Evolutionary conservation across 2,329 filamentous ascomycete species (phyloP).

Genomic region (Colletotrichum gloeosporioides): DNA sequence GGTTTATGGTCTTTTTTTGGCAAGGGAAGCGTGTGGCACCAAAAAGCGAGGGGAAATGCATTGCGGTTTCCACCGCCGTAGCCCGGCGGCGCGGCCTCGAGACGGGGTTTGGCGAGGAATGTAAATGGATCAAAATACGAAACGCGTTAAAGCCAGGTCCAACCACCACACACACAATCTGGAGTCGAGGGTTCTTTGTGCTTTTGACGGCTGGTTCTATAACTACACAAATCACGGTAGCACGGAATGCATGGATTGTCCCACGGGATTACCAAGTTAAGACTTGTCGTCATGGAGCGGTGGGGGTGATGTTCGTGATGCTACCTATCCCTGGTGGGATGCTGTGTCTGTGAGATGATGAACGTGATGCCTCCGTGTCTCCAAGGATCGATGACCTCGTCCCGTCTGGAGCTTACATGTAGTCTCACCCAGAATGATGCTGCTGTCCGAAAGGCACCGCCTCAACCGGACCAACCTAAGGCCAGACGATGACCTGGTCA

Average conservation of each 20-base stretch:
- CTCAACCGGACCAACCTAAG: no score
- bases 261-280: slow-evolving; percentile 21
- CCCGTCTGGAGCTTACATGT: accelerated
- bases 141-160: neutral
- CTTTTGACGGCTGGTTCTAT: slow-evolving; percentile 25
- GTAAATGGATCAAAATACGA: slow-evolving; percentile 11
- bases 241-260: slow-evolving; percentile 29
- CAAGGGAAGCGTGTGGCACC: neutral
- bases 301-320: neutral
- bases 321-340: no score
- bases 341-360: neutral
- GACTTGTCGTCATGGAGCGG: neutral
- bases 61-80: no score
- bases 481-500: neutral
- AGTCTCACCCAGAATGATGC: neutral
- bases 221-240: slow-evolving; percentile 27
- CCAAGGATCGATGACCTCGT: neutral
- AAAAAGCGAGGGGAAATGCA: no score
- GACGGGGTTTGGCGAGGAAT: neutral
- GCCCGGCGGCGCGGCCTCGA: neutral
- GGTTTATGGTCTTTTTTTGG: neutral
- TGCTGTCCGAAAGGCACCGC: no score
- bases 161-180: slow-evolving; percentile 6
- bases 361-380: neutral
- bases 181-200: slow-evolving; percentile 27